Base-by-base conservation (phyloP, 1,284 basidiomycete species). In the Cryptococcus sp. region DNA sequence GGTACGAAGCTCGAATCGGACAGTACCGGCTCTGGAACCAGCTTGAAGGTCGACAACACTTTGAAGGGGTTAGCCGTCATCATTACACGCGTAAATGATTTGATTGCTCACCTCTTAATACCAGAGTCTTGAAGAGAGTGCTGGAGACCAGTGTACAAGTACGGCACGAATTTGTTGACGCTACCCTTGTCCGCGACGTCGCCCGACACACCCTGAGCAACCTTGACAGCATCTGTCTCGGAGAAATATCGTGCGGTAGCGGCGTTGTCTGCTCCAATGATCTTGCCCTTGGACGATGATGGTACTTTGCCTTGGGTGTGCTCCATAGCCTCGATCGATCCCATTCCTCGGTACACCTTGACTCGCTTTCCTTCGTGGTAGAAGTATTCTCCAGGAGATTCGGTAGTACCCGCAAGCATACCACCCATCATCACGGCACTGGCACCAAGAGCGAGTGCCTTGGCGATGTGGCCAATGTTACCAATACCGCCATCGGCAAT, bases 391-490 rank as follows among this genome's bases (percentile, higher is more conserved):
- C 96, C 96, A 0, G 96, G 95, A 0, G 93, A 93, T 79, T 99
- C 95, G 63, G 92, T 89, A 46, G 95, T 98, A 38, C 96, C 95
- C 17, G 95, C 96, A 26, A 99, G 83, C 55, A 99, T 80, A 23
- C 93, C 91, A 53, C 95, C 95, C 95, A 99, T 98, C 95, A 99
- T 99, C 61, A 98, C 93, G 7, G 92, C 94, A 25, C 88, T 87
- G 5, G 95, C 95, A 58, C 95, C 95, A 25, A 99, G 85, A 5
- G 93, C 83, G 48, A 99, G 81, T 2, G 95, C 95, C 81, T 99
- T 99, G 75, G 97, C 93, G 70, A 98, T 91, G 79, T 99, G 95
- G 0, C 95, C 95, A 38, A 99, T 91, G 77, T 99, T 99, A 51
- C 87, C 81, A 68, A 99, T 89, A 56, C 96, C 95, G 55, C 95